phyloP scores from a whole-genome alignment of 768 basidiomycete genomes.

The Panaeolus cyanescens region DNA sequence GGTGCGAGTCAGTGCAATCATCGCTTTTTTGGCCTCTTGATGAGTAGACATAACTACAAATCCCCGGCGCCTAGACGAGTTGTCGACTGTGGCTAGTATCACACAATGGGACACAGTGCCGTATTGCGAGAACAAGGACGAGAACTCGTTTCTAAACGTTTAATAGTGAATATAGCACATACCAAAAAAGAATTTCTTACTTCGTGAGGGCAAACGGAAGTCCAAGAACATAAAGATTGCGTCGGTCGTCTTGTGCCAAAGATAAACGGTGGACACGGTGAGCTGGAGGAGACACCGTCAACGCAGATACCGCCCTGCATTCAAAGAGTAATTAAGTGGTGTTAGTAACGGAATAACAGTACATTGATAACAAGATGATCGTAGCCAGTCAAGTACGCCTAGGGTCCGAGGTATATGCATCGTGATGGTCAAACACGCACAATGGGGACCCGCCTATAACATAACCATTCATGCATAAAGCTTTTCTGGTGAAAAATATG shows the following conservation, averaged over 20 bases:
- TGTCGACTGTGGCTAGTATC: conserved; percentile 82
- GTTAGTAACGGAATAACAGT: not conserved
- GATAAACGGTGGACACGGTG: conserved; percentile 22
- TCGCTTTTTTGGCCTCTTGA: conserved; percentile 69
- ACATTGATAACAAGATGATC: not conserved
- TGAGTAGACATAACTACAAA: conserved; percentile 82
- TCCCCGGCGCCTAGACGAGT: conserved; percentile 79
- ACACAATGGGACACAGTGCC: conserved; percentile 77
- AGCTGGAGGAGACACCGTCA: conserved; percentile 23
- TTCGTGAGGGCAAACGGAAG: conserved; percentile 81
- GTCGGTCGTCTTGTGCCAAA: conserved; percentile 48
- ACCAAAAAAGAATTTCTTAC: conserved; percentile 32
- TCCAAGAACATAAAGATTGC: conserved; percentile 85
- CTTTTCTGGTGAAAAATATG: conserved; percentile 47
- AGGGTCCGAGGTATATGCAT: not conserved
- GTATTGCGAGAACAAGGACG: conserved; percentile 59
- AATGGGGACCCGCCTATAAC: conserved; percentile 52
- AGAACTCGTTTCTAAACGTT: conserved; percentile 51
- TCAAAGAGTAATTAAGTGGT: not conserved
- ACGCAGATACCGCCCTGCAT: conserved; percentile 43
- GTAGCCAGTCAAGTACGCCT: not conserved
- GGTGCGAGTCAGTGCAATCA: conserved; percentile 65
- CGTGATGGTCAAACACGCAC: conserved; percentile 40
- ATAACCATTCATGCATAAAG: conserved; percentile 68
- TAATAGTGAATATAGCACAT: not conserved